These are phyloP conservation scores for Rubia yunnanensis DNA, from an alignment of 257 asterid species.

Conservation along the genomic window DNA sequence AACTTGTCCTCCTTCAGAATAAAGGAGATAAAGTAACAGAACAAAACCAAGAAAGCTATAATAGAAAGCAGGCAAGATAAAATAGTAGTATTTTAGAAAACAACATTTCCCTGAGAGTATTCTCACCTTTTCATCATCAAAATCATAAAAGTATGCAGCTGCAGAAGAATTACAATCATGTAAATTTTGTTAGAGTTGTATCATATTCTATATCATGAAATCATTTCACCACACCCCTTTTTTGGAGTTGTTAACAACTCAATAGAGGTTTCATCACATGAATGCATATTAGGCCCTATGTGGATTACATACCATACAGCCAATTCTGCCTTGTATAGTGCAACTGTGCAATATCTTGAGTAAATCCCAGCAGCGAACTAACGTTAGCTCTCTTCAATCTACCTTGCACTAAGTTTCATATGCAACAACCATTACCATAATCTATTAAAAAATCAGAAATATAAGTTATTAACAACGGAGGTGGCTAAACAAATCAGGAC, in stretches of 20 bases:
- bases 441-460: neutral
- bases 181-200: neutral
- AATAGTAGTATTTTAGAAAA: neutral
- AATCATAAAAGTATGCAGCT: conserved; percentile 97
- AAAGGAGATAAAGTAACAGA: conserved; percentile 4
- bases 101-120: neutral
- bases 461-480: too few species aligned
- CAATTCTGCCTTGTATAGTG: conserved; percentile 61
- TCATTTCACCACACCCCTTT: neutral
- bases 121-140: conserved; percentile 81
- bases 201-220: too few species aligned
- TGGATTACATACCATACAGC: neutral
- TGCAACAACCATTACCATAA: conserved; percentile 20
- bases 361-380: conserved; percentile 93
- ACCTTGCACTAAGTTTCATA: conserved; percentile 68
- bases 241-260: neutral
- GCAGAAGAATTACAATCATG: conserved; percentile 25
- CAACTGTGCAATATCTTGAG: conserved; percentile 99
- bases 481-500: conserved; percentile 3
- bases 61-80: conserved; percentile 8
- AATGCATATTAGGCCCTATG: neutral
- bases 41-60: neutral
- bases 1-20: conserved; percentile 57
- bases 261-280: neutral
- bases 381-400: conserved; percentile 77